Percentiles rank a stretch among this genome's conserved stretches.
Evolutionary conservation across 306 rosid genomes (phyloP).

Genomic region (Cicer judaicum): DNA sequence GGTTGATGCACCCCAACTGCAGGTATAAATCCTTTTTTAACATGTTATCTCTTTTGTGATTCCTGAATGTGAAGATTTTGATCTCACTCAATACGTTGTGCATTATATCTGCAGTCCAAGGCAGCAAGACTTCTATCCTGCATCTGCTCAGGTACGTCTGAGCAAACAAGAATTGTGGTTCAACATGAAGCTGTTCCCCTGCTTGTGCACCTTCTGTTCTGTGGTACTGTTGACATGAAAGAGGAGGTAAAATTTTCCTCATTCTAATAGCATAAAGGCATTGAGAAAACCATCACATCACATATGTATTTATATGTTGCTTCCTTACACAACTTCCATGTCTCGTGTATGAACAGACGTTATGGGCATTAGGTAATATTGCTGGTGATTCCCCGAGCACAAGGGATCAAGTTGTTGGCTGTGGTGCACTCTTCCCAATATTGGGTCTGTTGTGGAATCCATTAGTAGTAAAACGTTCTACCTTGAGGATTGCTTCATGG

Average conservation of each 20-base stretch:
- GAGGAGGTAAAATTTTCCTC: neutral
- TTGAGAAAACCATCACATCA: neutral
- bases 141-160: neutral
- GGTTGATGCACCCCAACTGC: neutral
- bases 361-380: slow-evolving; percentile 14
- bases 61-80: neutral
- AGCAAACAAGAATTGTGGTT: neutral
- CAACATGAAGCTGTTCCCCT: neutral
- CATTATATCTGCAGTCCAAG: neutral
- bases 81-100: neutral
- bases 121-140: neutral
- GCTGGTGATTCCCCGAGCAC: neutral
- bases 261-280: neutral
- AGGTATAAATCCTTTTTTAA: neutral
- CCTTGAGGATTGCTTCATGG: neutral
- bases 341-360: neutral
- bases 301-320: neutral
- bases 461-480: neutral
- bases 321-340: neutral
- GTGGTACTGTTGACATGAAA: neutral
- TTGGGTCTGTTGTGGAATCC: neutral
- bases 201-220: neutral
- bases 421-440: neutral
- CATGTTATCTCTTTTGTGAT: neutral
- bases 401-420: neutral